phyloP scores from a whole-genome alignment of 441 rosid species.

The Viola pubescens region DNA sequence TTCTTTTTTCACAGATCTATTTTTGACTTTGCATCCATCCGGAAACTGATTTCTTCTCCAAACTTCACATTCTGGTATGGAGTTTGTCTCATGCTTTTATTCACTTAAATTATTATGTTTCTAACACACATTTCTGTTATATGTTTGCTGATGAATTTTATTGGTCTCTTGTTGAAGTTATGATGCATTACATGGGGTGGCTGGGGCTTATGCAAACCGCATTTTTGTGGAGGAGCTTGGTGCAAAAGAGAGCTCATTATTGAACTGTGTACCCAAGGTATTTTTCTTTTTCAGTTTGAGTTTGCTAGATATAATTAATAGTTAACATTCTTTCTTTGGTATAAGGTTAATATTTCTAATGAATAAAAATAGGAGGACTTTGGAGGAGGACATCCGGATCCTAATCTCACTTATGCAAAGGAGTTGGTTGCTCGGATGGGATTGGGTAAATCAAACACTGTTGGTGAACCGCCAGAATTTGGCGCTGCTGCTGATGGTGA shows the following conservation, averaged over 20 bases:
- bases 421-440: constrained; percentile 96
- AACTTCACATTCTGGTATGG: constrained; percentile 83
- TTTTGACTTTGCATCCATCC: constrained; percentile 73
- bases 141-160: background rate
- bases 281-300: constrained; percentile 12
- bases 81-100: constrained; percentile 17
- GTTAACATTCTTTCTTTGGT: constrained; percentile 5
- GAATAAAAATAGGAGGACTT: constrained; percentile 72
- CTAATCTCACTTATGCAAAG: constrained; percentile 95
- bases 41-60: constrained; percentile 74
- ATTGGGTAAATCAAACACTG: constrained; percentile 59
- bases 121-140: background rate
- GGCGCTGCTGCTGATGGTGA: constrained; percentile 99
- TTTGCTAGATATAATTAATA: background rate
- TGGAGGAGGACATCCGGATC: constrained; percentile 99
- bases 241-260: constrained; percentile 66
- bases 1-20: constrained; percentile 51
- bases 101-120: constrained; percentile 4
- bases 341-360: background rate
- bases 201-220: constrained; percentile 84
- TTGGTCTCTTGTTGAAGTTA: constrained; percentile 40
- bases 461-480: constrained; percentile 76
- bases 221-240: constrained; percentile 97
- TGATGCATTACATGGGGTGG: constrained; percentile 97
- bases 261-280: constrained; percentile 93